A percentile compares a stretch with the other conserved stretches of the same genome.
Conservation (phyloP, 1,284 basidiomycete species). For the Uromyces viciae-fabae region DNA sequence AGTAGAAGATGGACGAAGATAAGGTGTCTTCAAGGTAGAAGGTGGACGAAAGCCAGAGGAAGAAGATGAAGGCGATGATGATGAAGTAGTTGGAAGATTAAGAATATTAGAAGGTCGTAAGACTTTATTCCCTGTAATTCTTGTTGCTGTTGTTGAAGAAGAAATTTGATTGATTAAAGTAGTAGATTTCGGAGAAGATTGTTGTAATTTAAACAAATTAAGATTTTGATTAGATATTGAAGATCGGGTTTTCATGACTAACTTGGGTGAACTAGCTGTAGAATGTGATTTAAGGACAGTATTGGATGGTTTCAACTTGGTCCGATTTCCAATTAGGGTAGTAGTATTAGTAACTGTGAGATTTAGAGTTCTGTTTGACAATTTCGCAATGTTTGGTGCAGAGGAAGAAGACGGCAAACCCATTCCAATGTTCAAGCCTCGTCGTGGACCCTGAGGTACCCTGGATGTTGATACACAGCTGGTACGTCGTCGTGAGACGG, state of each 20-base stretch:
- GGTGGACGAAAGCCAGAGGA: no score
- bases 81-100: no score
- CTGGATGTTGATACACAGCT: neutral
- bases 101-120: no score
- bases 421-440: slow-evolving; percentile 1
- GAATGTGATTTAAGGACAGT: neutral
- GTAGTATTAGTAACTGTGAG: neutral
- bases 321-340: neutral
- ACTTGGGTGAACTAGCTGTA: neutral
- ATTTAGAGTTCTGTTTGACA: neutral
- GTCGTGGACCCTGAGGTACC: neutral
- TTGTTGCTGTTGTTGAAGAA: neutral
- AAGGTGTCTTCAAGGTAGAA: no score
- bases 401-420: slow-evolving; percentile 12
- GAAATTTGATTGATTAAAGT: neutral
- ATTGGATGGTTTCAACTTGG: slow-evolving; percentile 21
- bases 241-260: slow-evolving; percentile 19
- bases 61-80: no score
- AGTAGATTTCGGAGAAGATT: no score
- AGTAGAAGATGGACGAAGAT: no score
- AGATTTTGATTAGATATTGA: neutral
- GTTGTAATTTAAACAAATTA: neutral
- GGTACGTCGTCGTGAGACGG: neutral
- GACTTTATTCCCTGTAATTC: no score
- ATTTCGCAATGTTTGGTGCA: neutral